Percentiles rank a stretch among this genome's conserved stretches.
Evolutionary conservation across 78 protist genomes (phyloP).

Genomic region (Capsaspora owczarzaki): DNA sequence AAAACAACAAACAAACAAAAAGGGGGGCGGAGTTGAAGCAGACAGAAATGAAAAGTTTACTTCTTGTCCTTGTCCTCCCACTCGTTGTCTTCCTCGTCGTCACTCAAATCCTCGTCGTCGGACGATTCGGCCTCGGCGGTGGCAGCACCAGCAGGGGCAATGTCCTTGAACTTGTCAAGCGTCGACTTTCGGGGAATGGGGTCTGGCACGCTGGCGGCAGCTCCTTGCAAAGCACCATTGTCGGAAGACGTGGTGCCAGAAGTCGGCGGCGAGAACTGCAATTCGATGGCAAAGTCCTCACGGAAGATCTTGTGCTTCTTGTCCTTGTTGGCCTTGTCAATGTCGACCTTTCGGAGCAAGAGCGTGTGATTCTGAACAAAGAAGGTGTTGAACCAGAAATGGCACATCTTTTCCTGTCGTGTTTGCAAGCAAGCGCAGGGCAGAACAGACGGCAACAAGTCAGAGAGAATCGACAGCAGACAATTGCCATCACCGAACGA

Average conservation of each 20-base stretch:
- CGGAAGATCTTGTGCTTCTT: constrained; percentile 40
- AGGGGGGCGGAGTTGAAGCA: not conserved
- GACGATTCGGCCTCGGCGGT: not conserved
- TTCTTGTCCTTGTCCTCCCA: not conserved
- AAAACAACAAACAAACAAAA: not conserved
- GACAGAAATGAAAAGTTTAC: not conserved
- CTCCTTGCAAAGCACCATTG: not conserved
- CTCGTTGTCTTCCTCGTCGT: not conserved
- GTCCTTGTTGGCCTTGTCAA: constrained; percentile 72
- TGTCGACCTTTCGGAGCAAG: constrained; percentile 37
- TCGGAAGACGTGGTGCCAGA: not conserved
- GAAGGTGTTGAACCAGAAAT: constrained; percentile 72
- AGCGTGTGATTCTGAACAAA: constrained; percentile 19
- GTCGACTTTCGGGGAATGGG: not conserved
- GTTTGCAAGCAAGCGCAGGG: not conserved
- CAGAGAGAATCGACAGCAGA: not conserved
- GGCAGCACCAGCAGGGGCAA: not conserved
- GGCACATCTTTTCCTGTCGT: constrained; percentile 45
- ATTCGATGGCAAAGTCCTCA: not conserved
- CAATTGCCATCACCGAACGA: not conserved
- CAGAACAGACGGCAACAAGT: not conserved
- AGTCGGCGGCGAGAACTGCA: not conserved
- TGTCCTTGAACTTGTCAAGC: not conserved
- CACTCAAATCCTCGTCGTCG: not conserved
- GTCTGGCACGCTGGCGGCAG: not conserved